Evolutionary conservation across 176 grass and related monocot genomes (phyloP).

Genomic region (Rhipidocladum racemiflorum): DNA sequence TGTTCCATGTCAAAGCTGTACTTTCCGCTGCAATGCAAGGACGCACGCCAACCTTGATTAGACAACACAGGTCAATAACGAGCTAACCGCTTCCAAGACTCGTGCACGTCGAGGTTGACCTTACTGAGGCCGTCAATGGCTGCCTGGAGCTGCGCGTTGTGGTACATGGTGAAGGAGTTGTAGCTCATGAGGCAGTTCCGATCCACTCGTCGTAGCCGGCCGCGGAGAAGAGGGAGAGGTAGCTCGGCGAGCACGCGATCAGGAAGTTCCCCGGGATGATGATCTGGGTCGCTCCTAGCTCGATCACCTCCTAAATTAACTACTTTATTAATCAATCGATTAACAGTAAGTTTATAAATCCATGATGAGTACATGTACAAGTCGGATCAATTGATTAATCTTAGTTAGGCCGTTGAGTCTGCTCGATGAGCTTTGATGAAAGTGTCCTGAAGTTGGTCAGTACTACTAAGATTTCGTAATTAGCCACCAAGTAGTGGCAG

Average conservation of each 20-base stretch:
- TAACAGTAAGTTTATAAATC: neutral
- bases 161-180: slow-evolving; percentile 70
- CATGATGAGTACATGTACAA: neutral
- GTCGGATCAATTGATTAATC: neutral
- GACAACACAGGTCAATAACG: neutral
- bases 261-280: slow-evolving; percentile 79
- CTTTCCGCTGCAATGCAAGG: slow-evolving; percentile 45
- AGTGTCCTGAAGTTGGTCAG: too few species aligned
- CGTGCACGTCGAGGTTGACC: slow-evolving; percentile 27
- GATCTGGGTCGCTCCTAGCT: slow-evolving; percentile 59
- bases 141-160: slow-evolving; percentile 62
- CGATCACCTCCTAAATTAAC: slow-evolving; percentile 55
- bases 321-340: too few species aligned
- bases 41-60: slow-evolving; percentile 29
- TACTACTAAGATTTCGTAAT: neutral
- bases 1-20: slow-evolving; percentile 65
- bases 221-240: slow-evolving; percentile 66
- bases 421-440: slow-evolving; percentile 20
- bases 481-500: neutral
- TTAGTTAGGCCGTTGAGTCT: neutral
- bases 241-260: slow-evolving; percentile 82
- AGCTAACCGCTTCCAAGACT: neutral
- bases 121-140: slow-evolving; percentile 50
- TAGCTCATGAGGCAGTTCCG: slow-evolving; percentile 61
- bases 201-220: slow-evolving; percentile 53